Evolutionary conservation across 768 basidiomycete species (phyloP), one percentile per base, ranked within the genome.

Genomic region (Hygrocybe punicea): DNA sequence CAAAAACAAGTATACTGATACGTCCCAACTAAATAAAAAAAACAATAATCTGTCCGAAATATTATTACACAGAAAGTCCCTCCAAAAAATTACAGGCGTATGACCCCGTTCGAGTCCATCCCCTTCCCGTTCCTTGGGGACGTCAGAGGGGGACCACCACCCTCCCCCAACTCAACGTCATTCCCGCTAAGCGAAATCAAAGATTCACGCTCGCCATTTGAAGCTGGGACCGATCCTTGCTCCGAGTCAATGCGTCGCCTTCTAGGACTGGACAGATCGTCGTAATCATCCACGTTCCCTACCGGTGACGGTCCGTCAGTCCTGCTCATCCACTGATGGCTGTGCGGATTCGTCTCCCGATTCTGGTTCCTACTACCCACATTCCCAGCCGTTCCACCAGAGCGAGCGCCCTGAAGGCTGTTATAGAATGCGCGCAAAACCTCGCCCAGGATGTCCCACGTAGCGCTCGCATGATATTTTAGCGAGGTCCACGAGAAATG

Each of bases 401-500:
- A 16, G n/a, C 29, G 35, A 24, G 42, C 29, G 25, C n/a, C 57
- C 45, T 35, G 46, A 29, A 48, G 24, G 19, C 55, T 34, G 39
- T 55, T 59, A 21, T 54, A 57, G 13, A 49, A 24, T 17, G 61
- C 51, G 29, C 24, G 53, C 17, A 58, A 48, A 65, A 68, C 33
- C 66, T 71, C 62, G 56, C 34, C 73, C 48, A 73, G 61, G 77
- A 78, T 80, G 54, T 79, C 78, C 34, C 69, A 48, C 1, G 74
- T 78, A 63, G 81, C 77, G 17, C 60, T 58, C 9, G 66, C 70
- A 62, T 81, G 80, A 59, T 83, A 81, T 59, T 68, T 70, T 77
- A 80, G 77, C 62, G 77, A 73, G 50, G 79, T 74, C n/a, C 80
- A 44, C 8, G 80, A 78, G 63, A 86, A 83, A 57, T 81, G 82